Conservation (phyloP, 129 eudicot species). For the Flaveria robusta region DNA sequence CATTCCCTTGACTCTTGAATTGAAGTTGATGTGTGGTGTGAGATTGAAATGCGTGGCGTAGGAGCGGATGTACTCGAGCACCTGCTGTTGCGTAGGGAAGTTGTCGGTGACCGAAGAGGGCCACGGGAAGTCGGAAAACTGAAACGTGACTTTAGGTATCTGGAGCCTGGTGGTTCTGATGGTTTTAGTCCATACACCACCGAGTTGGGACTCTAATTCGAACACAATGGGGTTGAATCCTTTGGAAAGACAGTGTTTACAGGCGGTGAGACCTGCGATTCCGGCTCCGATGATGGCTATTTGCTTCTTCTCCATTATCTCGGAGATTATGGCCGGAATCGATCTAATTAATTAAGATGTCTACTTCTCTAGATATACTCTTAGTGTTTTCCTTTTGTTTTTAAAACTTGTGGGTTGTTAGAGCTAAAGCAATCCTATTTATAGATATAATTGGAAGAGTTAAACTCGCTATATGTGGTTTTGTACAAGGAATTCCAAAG, state of each 20-base stretch:
- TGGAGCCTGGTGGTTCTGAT: slow-evolving; percentile 55
- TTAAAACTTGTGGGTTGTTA: neutral
- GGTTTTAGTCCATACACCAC: slow-evolving; percentile 68
- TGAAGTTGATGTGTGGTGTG: slow-evolving; percentile 40
- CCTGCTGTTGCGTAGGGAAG: slow-evolving; percentile 47
- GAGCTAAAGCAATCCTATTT: neutral
- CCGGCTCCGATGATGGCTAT: slow-evolving; percentile 64
- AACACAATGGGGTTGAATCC: slow-evolving; percentile 59
- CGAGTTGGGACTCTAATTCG: slow-evolving; percentile 44
- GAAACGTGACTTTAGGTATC: slow-evolving; percentile 31
- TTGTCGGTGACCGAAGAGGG: slow-evolving; percentile 43
- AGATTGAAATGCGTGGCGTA: slow-evolving; percentile 59
- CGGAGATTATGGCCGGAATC: neutral
- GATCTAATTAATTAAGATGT: no score
- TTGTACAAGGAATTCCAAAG: neutral
- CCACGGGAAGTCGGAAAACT: slow-evolving; percentile 70
- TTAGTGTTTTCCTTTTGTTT: no score
- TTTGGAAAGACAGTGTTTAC: slow-evolving; percentile 50
- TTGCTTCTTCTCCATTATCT: slow-evolving; percentile 41
- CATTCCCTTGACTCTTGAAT: slow-evolving; percentile 39
- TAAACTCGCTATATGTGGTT: neutral
- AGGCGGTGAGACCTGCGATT: slow-evolving; percentile 59
- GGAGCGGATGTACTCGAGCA: slow-evolving; percentile 46
- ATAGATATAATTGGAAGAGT: neutral
- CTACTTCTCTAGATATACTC: neutral